Conservation (phyloP, 495 filamentous ascomycete genomes). For the Amniculicola lignicola region DNA sequence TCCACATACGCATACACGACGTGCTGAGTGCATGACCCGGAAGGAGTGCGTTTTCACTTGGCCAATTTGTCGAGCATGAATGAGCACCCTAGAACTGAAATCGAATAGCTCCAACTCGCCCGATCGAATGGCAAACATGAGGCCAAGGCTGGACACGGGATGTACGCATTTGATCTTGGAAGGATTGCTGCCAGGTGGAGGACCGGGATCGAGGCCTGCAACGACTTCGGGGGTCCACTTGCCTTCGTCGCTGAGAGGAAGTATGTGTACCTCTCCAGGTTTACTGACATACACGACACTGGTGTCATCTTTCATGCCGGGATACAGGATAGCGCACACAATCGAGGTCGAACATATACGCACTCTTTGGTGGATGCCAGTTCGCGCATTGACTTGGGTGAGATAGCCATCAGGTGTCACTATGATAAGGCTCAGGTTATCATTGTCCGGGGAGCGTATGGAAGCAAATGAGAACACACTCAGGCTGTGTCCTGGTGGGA, state of each 20-base stretch:
- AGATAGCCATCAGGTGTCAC: slow-evolving; percentile 58
- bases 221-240: slow-evolving; percentile 37
- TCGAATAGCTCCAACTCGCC: slow-evolving; percentile 55
- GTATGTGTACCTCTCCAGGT: slow-evolving; percentile 44
- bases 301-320: slow-evolving; percentile 11
- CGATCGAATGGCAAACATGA: slow-evolving; percentile 51
- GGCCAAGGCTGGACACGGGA: slow-evolving; percentile 44
- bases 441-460: slow-evolving; percentile 17
- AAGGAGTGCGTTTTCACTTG: slow-evolving; percentile 45
- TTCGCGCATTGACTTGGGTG: slow-evolving; percentile 47
- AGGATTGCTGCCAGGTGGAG: slow-evolving; percentile 32
- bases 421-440: slow-evolving; percentile 46
- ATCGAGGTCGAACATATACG: slow-evolving; percentile 27
- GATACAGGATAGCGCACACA: slow-evolving; percentile 12
- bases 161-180: slow-evolving; percentile 39
- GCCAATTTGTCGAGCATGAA: slow-evolving; percentile 57
- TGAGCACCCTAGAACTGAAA: slow-evolving; percentile 47
- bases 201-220: slow-evolving; percentile 33
- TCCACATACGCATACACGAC: slow-evolving; percentile 28
- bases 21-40: slow-evolving; percentile 34
- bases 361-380: slow-evolving; percentile 28
- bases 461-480: slow-evolving; percentile 57
- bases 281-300: slow-evolving; percentile 22
- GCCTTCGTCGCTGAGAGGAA: slow-evolving; percentile 42
- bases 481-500: slow-evolving; percentile 52